Base-by-base conservation (phyloP, 2,329 filamentous ascomycete genomes). In the Calonectria pauciramosa region DNA sequence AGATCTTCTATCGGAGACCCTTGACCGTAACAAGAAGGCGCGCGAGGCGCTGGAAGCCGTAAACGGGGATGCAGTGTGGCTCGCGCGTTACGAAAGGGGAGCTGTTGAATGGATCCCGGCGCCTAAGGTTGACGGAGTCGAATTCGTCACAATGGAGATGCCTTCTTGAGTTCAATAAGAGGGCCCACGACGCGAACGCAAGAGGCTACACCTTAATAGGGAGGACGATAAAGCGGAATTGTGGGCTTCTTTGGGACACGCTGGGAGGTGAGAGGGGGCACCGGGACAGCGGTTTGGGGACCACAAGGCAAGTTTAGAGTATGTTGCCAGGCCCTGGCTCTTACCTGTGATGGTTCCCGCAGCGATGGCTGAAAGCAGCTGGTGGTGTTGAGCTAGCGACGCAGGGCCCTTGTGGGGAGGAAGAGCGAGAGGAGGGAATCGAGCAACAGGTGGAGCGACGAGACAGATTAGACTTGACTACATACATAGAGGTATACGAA, bases 31-130 rank as follows among this genome's bases (percentile, higher is more conserved):
- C 34, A 70, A 80, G 1, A 86, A 90, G 63, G 89, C 93, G 14
- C 89, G 87, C 63, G 84, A 86, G 41, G 91, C 91, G 14, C 84
- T 97, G 59, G 91, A 94, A 77, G 85, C 82, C 4, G 86, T 93
- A 68, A 96, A 96, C 82, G 87, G 89, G 1, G 95, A 97, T 86
- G 93, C 94, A 1, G 93, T 97, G 5, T 97, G 95, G 95, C 84
- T 96, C 77, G 87, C 87, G 51, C 84, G 91, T 80, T 89, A 90
- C 71, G 85, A 90, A 79, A 83, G 84, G 69, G 88, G 89, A 13
- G 76, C 84, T 73, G 80, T 87, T 44, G 79, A 86, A 68, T 80
- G 78, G 75, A 77, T 82, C 71, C 81, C 83, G 51, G 83, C 81
- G 14, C 89, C 89, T 11, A 78, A 82, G 28, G 79, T 90, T 78